Base-by-base conservation (phyloP, 2,329 filamentous ascomycete genomes). In the Helotiales sp. region DNA sequence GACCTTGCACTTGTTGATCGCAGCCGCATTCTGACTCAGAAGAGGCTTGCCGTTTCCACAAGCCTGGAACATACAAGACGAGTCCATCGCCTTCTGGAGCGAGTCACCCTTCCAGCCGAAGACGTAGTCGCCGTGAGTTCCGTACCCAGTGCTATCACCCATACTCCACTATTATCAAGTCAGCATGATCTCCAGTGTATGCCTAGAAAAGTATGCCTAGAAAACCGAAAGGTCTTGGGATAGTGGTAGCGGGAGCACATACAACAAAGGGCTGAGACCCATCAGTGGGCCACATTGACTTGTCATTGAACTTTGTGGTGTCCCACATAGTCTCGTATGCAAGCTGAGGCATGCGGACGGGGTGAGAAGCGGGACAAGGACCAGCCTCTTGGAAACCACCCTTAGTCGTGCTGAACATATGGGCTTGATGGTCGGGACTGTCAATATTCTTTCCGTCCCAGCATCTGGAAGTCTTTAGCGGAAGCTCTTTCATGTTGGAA, bases 121-220 rank as follows among this genome's bases (percentile, higher is more conserved):
- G 26, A 84, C 40, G 75, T 88, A 89, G 76, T 89, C 86, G 57
- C 81, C 85, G 72, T 88, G 86, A 72, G 83, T 83, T 3, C 84
- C 83, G 70, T 82, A 85, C 57, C 85, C 85, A 0, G 83, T 85
- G 15, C 61, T 65, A 20, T 55, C 34, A 24, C n/a, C 49, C n/a
- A 30, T 49, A 22, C 37, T 55, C 55, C 58, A 66, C 43, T 52
- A 7, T 43, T 8, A 24, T 15, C 20, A 24, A 17, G 6, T 58
- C n/a, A 58, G 54, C 20, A 22, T 50, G 3, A 40, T n/a, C n/a
- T n/a, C n/a, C n/a, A n/a, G n/a, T n/a, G n/a, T n/a, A n/a, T n/a
- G n/a, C n/a, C n/a, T n/a, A n/a, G n/a, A n/a, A n/a, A n/a, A n/a
- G n/a, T n/a, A n/a, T n/a, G n/a, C n/a, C n/a, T n/a, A n/a, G n/a